Conservation (phyloP, 23 red algal genomes). For the Chondrus crispus region DNA sequence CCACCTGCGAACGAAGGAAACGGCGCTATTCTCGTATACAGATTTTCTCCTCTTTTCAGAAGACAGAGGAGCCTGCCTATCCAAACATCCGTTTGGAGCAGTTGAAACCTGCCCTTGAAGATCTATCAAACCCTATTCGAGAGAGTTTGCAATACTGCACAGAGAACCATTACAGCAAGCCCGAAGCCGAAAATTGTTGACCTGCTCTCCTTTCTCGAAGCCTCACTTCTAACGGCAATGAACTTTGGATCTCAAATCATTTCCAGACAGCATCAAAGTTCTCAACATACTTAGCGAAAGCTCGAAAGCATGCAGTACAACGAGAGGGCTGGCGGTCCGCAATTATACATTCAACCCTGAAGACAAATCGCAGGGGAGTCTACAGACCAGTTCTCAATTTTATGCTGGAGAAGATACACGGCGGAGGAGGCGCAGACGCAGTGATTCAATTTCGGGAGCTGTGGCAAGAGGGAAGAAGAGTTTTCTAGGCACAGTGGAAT, state of each 20-base stretch:
- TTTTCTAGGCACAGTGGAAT: not conserved
- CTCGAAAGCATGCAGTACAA: not conserved
- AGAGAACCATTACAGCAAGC: not conserved
- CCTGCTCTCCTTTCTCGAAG: not conserved
- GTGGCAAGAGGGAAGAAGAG: not conserved
- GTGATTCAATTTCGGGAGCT: not conserved
- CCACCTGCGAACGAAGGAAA: too few relatives aligned
- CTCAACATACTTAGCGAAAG: not conserved
- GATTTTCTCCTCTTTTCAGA: too few relatives aligned
- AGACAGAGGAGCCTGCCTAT: too few relatives aligned
- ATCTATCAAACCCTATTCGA: too few relatives aligned
- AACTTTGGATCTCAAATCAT: not conserved
- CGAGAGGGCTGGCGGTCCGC: not conserved
- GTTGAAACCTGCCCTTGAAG: too few relatives aligned
- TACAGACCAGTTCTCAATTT: not conserved
- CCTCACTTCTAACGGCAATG: not conserved
- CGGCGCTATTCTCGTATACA: too few relatives aligned
- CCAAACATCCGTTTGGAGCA: too few relatives aligned
- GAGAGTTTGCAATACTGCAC: not conserved
- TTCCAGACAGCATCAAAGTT: not conserved
- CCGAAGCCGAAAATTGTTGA: not conserved
- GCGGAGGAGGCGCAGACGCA: not conserved
- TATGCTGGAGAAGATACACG: not conserved
- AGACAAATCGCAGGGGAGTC: not conserved
- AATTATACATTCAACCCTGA: not conserved